Evolutionary conservation across 108 stramenopile species (phyloP), one percentile per base, ranked within the genome.

Genomic region (Skeletonema grethae): DNA sequence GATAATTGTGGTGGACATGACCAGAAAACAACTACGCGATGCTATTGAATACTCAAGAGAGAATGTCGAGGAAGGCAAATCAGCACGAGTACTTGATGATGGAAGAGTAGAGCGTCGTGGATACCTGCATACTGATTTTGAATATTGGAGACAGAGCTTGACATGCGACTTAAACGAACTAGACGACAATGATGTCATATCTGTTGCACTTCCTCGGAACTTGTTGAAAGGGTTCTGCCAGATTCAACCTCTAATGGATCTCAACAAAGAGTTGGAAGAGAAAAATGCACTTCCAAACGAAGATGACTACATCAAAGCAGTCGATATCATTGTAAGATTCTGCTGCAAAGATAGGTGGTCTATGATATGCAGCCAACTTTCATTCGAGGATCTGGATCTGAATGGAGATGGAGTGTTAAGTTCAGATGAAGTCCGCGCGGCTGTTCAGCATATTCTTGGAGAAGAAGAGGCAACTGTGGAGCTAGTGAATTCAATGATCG

Each of bases 151-250:
- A 57, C 59, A 57, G 22, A 71, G 35, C 20, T 8, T 20, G n/a
- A 9, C 24, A 22, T 34, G 18, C 55, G 10, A 25, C 13, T 35
- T 45, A 22, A 69, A 67, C 11, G 46, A 75, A 7, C 8, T 53
- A 0, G 41, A 64, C 24, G 59, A 73, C 15, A 70, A 86, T 69
- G 79, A 86, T 22, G 65, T 69, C 24, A 58, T 89, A 16, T 41
- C 36, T 5, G 87, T 94, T 4, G 90, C 93, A 7, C 35, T 94
- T 55, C 93, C 94, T 16, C 77, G 91, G 2, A 95, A 95, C 68
- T 72, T 95, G 31, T 41, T 92, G 61, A 84, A 72, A 48, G 94
- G 94, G 43, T 90, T 95, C 68, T 95, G 90, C 61, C 76, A 88
- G 12, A 91, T 91, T 16, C 46, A 84, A 58, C 94, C 94, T 4